A percentile compares a stretch with the other conserved stretches of the same genome.
Evolutionary conservation across 495 filamentous ascomycete species (phyloP).

Genomic region (Talaromyces trachyspermus): DNA sequence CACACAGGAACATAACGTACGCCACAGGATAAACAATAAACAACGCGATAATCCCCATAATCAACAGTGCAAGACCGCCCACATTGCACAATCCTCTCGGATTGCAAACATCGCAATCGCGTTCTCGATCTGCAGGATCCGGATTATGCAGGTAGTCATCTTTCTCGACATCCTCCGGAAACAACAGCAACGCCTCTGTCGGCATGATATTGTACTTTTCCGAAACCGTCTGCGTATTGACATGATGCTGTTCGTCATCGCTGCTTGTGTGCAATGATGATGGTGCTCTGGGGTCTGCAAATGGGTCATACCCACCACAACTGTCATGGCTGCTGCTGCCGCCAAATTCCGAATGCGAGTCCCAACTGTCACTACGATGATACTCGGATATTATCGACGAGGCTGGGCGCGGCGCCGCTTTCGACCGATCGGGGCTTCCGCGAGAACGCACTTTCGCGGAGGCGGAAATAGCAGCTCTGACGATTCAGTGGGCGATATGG

Average conservation of each 20-base stretch:
- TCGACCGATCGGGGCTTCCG: conserved; percentile 33
- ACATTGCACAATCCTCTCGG: conserved; percentile 60
- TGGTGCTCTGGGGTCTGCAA: conserved; percentile 51
- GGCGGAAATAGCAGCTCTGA: conserved; percentile 57
- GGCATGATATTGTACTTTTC: conserved; percentile 75
- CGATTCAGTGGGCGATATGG: conserved; percentile 39
- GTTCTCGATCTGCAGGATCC: conserved; percentile 56
- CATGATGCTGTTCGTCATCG: conserved; percentile 55
- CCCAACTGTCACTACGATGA: conserved; percentile 51
- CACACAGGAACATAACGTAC: conserved; percentile 37
- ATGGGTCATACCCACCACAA: conserved; percentile 32
- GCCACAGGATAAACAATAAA: conserved; percentile 71
- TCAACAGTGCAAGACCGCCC: conserved; percentile 55
- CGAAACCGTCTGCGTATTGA: conserved; percentile 71
- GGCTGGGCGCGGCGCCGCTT: too few species aligned
- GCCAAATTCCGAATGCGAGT: conserved; percentile 42
- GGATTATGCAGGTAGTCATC: conserved; percentile 74
- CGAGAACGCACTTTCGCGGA: conserved; percentile 26
- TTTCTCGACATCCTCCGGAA: conserved; percentile 71
- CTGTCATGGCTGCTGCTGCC: conserved; percentile 49
- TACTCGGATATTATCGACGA: conserved; percentile 45
- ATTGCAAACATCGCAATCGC: conserved; percentile 62
- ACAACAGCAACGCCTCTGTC: conserved; percentile 60
- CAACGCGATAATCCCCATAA: conserved; percentile 54
- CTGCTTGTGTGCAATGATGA: conserved; percentile 57